Conservation (phyloP, 2,329 filamentous ascomycete species). For the Nemania abortiva region DNA sequence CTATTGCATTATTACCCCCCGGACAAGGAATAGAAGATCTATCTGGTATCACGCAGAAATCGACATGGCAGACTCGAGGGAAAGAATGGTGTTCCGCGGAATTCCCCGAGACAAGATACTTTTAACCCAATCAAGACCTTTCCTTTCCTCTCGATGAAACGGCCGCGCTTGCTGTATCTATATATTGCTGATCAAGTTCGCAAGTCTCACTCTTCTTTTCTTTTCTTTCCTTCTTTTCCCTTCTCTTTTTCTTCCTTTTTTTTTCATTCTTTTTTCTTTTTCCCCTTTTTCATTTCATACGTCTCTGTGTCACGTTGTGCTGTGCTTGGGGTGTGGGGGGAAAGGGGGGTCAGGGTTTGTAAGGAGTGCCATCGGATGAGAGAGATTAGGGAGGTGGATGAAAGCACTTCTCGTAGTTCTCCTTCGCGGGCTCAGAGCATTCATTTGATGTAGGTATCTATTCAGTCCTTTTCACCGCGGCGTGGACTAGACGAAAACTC, state of each 20-base stretch:
- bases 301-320: too few species aligned
- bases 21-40: not conserved
- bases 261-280: too few species aligned
- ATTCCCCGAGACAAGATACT: not conserved
- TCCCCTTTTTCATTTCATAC: too few species aligned
- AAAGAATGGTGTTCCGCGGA: not conserved
- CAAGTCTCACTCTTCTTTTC: not conserved
- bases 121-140: conserved; percentile 9
- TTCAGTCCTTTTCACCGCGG: not conserved
- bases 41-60: conserved; percentile 7
- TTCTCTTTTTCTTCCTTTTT: too few species aligned
- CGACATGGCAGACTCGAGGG: not conserved
- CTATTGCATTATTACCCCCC: not conserved
- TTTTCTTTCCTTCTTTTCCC: not conserved
- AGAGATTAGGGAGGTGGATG: not conserved
- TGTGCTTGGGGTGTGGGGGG: too few species aligned
- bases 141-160: not conserved
- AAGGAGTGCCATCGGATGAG: not conserved
- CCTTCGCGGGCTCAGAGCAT: not conserved
- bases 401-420: not conserved
- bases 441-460: not conserved
- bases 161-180: not conserved
- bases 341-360: not conserved
- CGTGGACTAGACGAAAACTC: not conserved
- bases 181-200: not conserved